Conservation (phyloP, 2,329 filamentous ascomycete genomes). For the Diplocarpon rosae region DNA sequence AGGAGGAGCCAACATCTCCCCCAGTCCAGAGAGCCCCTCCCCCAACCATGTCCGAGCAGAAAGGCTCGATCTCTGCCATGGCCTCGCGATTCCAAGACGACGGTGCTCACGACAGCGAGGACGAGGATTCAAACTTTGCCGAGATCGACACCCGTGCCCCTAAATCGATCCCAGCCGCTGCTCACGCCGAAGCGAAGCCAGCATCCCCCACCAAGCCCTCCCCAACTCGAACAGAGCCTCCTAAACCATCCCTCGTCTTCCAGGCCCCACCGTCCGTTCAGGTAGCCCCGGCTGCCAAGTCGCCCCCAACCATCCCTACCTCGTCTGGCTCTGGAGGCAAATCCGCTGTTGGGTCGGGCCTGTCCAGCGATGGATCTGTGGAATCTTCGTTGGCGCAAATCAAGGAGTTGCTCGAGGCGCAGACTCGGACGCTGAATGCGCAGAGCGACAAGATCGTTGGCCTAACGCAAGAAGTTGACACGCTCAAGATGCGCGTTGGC, state of each 20-base stretch:
- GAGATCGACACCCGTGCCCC: constrained; percentile 68
- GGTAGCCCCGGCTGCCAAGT: constrained; percentile 12
- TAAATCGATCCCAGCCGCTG: constrained; percentile 34
- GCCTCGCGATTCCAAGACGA: constrained; percentile 79
- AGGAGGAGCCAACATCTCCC: constrained; percentile 41
- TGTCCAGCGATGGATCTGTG: constrained; percentile 33
- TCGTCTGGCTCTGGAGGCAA: constrained; percentile 28
- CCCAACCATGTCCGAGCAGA: constrained; percentile 71
- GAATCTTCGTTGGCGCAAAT: constrained; percentile 64
- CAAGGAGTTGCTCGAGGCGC: constrained; percentile 63
- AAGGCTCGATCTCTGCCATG: constrained; percentile 73
- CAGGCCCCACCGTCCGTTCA: constrained; percentile 16
- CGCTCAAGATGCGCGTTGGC: constrained; percentile 68
- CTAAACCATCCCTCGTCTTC: constrained; percentile 25
- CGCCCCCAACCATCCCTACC: constrained; percentile 28
- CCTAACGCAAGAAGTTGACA: constrained; percentile 64
- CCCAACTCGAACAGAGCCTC: constrained; percentile 18
- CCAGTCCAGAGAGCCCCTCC: constrained; percentile 42
- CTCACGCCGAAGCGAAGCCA: constrained; percentile 33
- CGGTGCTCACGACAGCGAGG: constrained; percentile 43
- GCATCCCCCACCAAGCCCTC: constrained; percentile 32
- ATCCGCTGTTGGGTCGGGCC: constrained; percentile 17
- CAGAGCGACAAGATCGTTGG: constrained; percentile 66
- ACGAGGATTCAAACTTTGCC: constrained; percentile 68
- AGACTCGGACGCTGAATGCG: constrained; percentile 65